Conservation (phyloP, 768 basidiomycete species). For the Mrakia gelida region DNA sequence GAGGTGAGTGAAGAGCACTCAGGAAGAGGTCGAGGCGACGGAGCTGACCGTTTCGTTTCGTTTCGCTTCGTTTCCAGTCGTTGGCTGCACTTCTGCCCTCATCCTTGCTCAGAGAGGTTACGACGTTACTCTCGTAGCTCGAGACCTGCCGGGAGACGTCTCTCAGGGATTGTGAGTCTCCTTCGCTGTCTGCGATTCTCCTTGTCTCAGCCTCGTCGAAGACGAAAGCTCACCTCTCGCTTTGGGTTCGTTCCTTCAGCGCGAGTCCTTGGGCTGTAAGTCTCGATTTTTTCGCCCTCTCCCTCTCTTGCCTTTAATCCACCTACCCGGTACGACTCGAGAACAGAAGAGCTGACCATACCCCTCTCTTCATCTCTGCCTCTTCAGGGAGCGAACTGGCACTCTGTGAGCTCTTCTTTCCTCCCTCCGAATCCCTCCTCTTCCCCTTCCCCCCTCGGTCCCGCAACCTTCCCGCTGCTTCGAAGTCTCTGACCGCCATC, state of each 20-base stretch:
- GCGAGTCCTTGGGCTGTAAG: conserved; percentile 12
- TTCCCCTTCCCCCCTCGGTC: too few relatives aligned
- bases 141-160: conserved; percentile 6
- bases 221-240: too few relatives aligned
- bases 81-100: conserved; percentile 20
- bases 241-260: too few relatives aligned
- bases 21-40: neutral
- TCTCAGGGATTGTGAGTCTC: neutral
- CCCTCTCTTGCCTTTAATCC: neutral
- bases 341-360: neutral
- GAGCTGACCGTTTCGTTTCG: neutral
- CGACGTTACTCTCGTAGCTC: conserved; percentile 22
- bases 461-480: neutral
- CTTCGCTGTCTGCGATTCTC: too few relatives aligned
- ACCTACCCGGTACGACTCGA: too few relatives aligned
- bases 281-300: neutral
- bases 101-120: conserved; percentile 25
- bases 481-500: too few relatives aligned
- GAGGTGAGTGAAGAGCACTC: neutral
- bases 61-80: neutral
- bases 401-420: neutral
- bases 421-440: neutral
- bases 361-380: neutral
- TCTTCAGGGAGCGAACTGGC: conserved; percentile 16
- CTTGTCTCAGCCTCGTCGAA: too few relatives aligned